Conservation (phyloP, 2,329 filamentous ascomycete genomes). For the Knoxdaviesia capensis region DNA sequence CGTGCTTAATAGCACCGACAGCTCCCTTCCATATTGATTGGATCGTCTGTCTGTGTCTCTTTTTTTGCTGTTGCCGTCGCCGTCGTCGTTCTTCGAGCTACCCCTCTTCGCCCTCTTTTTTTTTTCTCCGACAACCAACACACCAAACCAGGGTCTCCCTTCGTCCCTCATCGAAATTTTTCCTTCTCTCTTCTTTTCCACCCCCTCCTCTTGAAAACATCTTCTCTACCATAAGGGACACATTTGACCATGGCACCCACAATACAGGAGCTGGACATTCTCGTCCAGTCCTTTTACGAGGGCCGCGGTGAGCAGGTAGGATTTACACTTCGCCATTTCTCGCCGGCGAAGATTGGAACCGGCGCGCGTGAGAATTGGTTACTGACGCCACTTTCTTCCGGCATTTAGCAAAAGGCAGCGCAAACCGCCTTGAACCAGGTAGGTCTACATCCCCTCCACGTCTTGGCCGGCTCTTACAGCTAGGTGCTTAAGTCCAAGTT, state of each 20-base stretch:
- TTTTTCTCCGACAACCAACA: too few species aligned
- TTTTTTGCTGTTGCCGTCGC: too few species aligned
- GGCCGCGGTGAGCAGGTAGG: conserved; percentile 81
- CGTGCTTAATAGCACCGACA: too few species aligned
- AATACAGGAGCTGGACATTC: conserved; percentile 89
- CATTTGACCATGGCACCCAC: conserved; percentile 35
- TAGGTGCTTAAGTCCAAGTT: background rate
- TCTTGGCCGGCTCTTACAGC: conserved; percentile 1
- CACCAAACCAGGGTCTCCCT: too few species aligned
- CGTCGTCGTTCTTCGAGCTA: too few species aligned
- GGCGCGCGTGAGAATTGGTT: background rate
- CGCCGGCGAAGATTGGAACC: background rate
- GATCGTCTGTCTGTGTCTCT: too few species aligned
- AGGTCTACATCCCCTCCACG: conserved; percentile 15
- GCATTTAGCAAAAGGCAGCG: conserved; percentile 75
- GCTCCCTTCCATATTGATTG: too few species aligned
- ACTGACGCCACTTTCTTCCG: conserved; percentile 3
- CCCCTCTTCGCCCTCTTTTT: too few species aligned
- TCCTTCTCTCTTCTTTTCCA: too few species aligned
- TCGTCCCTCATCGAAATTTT: too few species aligned
- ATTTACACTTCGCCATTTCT: conserved; percentile 6
- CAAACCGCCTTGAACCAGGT: conserved; percentile 87
- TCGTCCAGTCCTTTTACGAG: conserved; percentile 94
- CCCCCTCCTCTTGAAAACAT: too few species aligned
- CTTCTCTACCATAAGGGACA: too few species aligned